Percentiles rank a stretch among this genome's conserved stretches.
Conservation (phyloP, 2,329 filamentous ascomycete genomes). For the Cladophialophora carrionii region DNA sequence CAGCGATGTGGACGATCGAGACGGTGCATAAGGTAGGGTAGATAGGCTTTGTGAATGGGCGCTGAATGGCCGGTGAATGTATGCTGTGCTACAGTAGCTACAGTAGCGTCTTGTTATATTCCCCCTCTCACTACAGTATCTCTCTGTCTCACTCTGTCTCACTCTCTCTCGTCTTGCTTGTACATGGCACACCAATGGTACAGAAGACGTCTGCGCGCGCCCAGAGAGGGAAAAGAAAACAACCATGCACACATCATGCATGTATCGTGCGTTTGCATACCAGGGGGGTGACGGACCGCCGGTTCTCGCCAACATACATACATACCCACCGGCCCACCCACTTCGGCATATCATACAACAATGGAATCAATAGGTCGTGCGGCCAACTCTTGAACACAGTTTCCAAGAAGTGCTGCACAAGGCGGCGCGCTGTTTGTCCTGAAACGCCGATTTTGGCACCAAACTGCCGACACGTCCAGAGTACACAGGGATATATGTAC, state of each 20-base stretch:
- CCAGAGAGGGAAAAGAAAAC: too few relatives aligned
- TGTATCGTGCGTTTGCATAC: not conserved
- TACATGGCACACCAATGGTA: not conserved
- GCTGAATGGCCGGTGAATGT: too few relatives aligned
- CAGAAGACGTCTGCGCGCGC: too few relatives aligned
- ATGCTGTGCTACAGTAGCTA: too few relatives aligned
- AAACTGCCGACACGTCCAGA: not conserved
- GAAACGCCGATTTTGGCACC: not conserved
- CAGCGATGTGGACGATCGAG: too few relatives aligned
- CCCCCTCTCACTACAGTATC: too few relatives aligned
- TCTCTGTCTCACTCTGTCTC: too few relatives aligned
- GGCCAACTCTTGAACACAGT: not conserved
- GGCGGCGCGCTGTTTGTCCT: not conserved
- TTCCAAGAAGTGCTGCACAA: not conserved
- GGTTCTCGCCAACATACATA: not conserved
- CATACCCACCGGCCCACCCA: too few relatives aligned
- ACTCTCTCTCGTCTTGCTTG: not conserved
- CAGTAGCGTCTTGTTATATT: too few relatives aligned
- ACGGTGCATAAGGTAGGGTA: too few relatives aligned
- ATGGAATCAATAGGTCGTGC: not conserved
- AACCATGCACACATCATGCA: not conserved
- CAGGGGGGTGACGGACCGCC: not conserved
- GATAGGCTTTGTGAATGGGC: too few relatives aligned
- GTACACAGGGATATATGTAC: not conserved
- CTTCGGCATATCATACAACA: not conserved